Percentiles rank a stretch among this genome's conserved stretches.
phyloP scores from a whole-genome alignment of 208 protist genomes.

The Novymonas esmeraldas region DNA sequence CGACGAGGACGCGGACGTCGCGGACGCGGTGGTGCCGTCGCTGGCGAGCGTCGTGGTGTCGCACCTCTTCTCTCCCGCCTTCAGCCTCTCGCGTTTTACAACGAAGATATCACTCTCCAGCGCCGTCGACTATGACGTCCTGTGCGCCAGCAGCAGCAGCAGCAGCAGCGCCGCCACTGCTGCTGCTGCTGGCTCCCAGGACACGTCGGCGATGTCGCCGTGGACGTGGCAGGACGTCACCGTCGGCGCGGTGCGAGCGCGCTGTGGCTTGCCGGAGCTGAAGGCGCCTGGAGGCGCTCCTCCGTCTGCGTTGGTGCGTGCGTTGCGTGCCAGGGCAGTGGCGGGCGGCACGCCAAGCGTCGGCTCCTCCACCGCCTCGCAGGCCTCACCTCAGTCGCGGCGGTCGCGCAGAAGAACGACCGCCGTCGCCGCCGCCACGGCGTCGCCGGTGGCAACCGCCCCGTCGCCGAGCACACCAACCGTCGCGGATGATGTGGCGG shows the following conservation, averaged over 20 bases:
- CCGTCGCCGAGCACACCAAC: too few species aligned
- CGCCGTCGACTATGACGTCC: slow-evolving; percentile 20
- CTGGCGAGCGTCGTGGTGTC: slow-evolving; percentile 11
- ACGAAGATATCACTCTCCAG: slow-evolving; percentile 24
- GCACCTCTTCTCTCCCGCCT: slow-evolving; percentile 27
- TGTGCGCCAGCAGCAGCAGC: neutral
- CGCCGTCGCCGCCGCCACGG: neutral
- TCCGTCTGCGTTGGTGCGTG: neutral
- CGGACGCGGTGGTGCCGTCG: neutral
- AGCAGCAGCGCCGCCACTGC: too few species aligned
- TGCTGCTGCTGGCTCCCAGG: too few species aligned
- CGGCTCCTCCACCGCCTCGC: neutral
- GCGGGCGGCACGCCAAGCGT: neutral
- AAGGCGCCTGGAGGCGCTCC: neutral
- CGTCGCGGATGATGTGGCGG: too few species aligned
- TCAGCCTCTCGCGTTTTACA: slow-evolving; percentile 21
- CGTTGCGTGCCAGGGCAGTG: neutral
- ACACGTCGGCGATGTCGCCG: slow-evolving; percentile 1
- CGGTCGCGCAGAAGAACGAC: too few species aligned
- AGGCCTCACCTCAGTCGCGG: neutral
- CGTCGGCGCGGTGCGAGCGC: slow-evolving; percentile 13
- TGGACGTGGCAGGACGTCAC: slow-evolving; percentile 31
- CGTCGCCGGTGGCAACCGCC: too few species aligned
- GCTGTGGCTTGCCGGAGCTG: slow-evolving; percentile 21
- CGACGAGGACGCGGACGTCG: neutral